A percentile compares a stretch with the other conserved stretches of the same genome.
These are phyloP conservation scores for Kodamaea leandrae DNA, from an alignment of 805 yeast genomes.

Conservation along the genomic window DNA sequence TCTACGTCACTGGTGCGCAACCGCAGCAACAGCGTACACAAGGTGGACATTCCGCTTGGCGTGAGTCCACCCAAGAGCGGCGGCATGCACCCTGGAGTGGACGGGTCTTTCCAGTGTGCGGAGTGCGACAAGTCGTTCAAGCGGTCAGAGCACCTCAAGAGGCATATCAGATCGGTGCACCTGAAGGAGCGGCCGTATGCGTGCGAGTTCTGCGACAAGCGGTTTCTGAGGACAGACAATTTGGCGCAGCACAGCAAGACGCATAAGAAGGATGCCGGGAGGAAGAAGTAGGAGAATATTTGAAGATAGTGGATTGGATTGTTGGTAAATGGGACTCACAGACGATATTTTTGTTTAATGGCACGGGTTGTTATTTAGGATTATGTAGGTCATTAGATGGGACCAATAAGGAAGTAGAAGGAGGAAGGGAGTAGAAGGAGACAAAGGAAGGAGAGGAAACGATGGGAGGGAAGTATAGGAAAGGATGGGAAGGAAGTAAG, in stretches of 20 bases:
- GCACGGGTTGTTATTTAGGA: constrained; percentile 3
- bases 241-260: constrained; percentile 46
- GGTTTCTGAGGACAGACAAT: constrained; percentile 41
- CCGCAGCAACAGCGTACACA: constrained; percentile 3
- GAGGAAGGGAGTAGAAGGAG: neutral
- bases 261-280: constrained; percentile 20
- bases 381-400: neutral
- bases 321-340: too few species aligned
- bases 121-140: constrained; percentile 44
- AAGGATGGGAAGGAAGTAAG: too few species aligned
- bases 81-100: constrained; percentile 11
- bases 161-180: constrained; percentile 44
- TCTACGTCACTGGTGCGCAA: constrained; percentile 8
- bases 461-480: too few species aligned
- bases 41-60: neutral
- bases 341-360: neutral
- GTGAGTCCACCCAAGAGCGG: neutral
- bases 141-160: constrained; percentile 42
- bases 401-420: neutral
- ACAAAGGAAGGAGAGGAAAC: neutral
- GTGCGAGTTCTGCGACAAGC: constrained; percentile 45
- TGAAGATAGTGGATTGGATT: neutral
- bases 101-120: constrained; percentile 35
- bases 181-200: constrained; percentile 45
- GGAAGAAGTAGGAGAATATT: neutral